Base-by-base conservation (phyloP, 495 filamentous ascomycete species). In the Penicillium canescens region DNA sequence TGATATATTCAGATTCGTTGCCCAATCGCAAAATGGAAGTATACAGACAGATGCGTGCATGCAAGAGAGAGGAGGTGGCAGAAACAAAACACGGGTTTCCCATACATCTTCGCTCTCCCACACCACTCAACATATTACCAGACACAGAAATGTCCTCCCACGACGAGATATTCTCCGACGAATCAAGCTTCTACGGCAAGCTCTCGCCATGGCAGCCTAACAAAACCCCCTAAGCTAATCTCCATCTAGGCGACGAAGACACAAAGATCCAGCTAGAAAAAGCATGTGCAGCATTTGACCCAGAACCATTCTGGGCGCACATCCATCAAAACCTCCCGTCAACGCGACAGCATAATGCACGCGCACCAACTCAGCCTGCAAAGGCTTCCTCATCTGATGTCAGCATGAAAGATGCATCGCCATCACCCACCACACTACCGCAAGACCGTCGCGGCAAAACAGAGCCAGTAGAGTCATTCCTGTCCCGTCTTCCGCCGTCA, bases 181-280 rank as follows among this genome's bases (percentile, higher is more conserved):
- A 89, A 33, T 89, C 86, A 4, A 86, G 87, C 55, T 89, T 89
- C 70, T 89, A 90, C 55, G 87, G 87, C 82, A 71, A 50, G 52
- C 35, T 12, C 13, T 21, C 38, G 10, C 11, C 28, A 21, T 13
- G 16, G 20, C 13, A 20, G 16, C 38, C 0, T 35, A 48, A 42
- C 42, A 28, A 36, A 39, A 46, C 55, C 56, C 13, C 41, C 5
- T 24, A 4, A 37, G 1, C 42, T 54, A 51, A 69, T 69, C 49
- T 67, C 43, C 39, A 44, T 3, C 24, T 54, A 88, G 85, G 83
- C 54, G 77, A 79, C 46, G 78, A 79, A n/a, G 62, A 78, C 18
- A 70, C 76, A 53, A 68, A 73, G 43, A 50, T 60, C 10, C 48
- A 62, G 2, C 60, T 79, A 2, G 70, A 78, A 59, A 48, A 68